Percentiles rank a stretch among this genome's conserved stretches.
These are phyloP conservation scores for Gossypium lobatum DNA, from an alignment of 441 rosid species.

Conservation along the genomic window DNA sequence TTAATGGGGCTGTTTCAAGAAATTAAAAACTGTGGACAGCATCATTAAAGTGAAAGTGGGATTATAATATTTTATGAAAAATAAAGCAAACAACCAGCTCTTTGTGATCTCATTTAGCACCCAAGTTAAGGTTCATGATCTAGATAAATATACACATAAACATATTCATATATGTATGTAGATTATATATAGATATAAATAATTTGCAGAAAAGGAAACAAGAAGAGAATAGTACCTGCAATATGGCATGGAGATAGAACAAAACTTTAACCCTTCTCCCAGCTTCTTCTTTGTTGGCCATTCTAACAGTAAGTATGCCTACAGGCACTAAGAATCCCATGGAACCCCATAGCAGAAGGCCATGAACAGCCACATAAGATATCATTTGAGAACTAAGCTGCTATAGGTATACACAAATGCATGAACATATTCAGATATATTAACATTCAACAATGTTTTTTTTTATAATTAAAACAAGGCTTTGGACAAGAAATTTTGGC, in stretches of 20 bases:
- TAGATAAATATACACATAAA: not conserved
- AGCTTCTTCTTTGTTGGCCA: constrained; percentile 50
- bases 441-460: not conserved
- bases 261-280: constrained; percentile 39
- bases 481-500: not conserved
- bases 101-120: not conserved
- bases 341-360: constrained; percentile 76
- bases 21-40: constrained; percentile 24
- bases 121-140: not conserved
- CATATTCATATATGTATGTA: not conserved
- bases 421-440: not conserved
- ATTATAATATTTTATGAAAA: constrained; percentile 32
- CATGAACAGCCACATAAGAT: constrained; percentile 60
- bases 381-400: constrained; percentile 46
- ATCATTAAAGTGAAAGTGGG: constrained; percentile 50
- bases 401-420: constrained; percentile 4
- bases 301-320: constrained; percentile 64
- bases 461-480: not conserved
- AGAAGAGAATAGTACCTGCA: constrained; percentile 46
- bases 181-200: not conserved
- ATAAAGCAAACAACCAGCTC: constrained; percentile 13
- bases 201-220: not conserved
- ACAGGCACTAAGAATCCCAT: constrained; percentile 79
- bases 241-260: constrained; percentile 52
- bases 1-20: not conserved